A percentile compares a stretch with the other conserved stretches of the same genome.
These are phyloP conservation scores for Mariannaea sp. DNA, from an alignment of 2,329 filamentous ascomycete species.

Conservation along the genomic window DNA sequence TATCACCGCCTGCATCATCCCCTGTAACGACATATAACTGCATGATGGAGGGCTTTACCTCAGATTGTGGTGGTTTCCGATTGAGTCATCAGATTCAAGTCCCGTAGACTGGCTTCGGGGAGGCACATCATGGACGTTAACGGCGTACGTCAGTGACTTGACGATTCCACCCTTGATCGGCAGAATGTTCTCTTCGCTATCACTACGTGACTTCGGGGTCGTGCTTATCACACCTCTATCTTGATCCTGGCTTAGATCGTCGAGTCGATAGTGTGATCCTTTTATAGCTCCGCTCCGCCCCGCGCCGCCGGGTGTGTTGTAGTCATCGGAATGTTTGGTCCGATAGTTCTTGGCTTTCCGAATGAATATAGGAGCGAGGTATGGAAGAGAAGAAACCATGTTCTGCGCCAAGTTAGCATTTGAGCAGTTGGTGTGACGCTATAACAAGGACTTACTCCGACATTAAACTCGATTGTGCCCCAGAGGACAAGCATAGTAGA, in stretches of 20 bases:
- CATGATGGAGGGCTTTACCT: no score
- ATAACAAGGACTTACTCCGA: constrained; percentile 50
- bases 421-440: not conserved
- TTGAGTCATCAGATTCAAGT: not conserved
- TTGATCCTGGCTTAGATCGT: constrained; percentile 43
- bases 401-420: constrained; percentile 42
- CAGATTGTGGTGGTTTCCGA: not conserved
- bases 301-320: constrained; percentile 35
- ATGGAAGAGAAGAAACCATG: constrained; percentile 53
- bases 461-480: constrained; percentile 62
- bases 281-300: constrained; percentile 35
- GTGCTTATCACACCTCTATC: constrained; percentile 40
- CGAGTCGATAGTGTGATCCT: constrained; percentile 46
- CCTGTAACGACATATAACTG: not conserved
- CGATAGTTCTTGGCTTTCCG: constrained; percentile 50
- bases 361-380: constrained; percentile 50
- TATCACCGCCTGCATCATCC: no score
- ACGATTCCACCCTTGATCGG: constrained; percentile 43
- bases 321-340: constrained; percentile 43
- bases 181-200: constrained; percentile 49
- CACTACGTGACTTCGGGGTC: constrained; percentile 33
- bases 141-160: constrained; percentile 50
- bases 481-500: constrained; percentile 61
- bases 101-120: not conserved
- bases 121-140: constrained; percentile 43